These are phyloP conservation scores for Kregervanrija pseudodelftensis DNA, from an alignment of 805 yeast genomes.

Conservation along the genomic window DNA sequence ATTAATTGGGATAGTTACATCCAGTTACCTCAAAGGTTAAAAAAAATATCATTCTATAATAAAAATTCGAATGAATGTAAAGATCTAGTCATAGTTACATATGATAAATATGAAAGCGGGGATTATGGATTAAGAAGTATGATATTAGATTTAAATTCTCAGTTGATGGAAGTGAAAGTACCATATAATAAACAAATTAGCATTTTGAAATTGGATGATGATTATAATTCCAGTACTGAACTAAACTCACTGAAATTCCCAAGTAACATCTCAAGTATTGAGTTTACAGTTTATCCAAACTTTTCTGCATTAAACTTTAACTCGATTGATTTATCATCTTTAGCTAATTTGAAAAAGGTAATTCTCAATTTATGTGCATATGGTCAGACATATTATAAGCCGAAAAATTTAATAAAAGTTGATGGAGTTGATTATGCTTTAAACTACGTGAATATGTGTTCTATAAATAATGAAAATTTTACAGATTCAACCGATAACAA, in stretches of 20 bases:
- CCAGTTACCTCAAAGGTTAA: conserved; percentile 13
- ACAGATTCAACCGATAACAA: no score
- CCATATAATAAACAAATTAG: no score
- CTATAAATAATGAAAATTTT: no score
- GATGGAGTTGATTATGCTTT: conserved; percentile 1
- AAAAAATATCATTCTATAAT: conserved; percentile 13
- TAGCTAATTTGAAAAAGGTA: conserved; percentile 8
- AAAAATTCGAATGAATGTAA: conserved; percentile 11
- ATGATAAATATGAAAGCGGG: not conserved
- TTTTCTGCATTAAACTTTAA: not conserved
- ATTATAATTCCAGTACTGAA: no score
- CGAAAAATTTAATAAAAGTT: conserved; percentile 11
- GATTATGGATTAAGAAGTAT: no score
- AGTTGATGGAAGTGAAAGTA: no score
- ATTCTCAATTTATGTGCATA: conserved; percentile 5
- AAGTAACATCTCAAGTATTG: not conserved
- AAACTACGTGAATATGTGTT: conserved; percentile 17
- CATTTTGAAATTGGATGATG: no score
- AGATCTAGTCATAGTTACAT: conserved; percentile 9
- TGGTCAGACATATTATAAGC: conserved; percentile 16
- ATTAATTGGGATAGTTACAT: conserved; percentile 14
- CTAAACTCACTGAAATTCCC: not conserved
- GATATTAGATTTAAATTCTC: no score
- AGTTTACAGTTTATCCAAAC: conserved; percentile 8
- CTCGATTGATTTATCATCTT: conserved; percentile 5